Evolutionary conservation across 352 stramenopile species (phyloP), one percentile per base, ranked within the genome.

Genomic region (Phytophthora europaea): DNA sequence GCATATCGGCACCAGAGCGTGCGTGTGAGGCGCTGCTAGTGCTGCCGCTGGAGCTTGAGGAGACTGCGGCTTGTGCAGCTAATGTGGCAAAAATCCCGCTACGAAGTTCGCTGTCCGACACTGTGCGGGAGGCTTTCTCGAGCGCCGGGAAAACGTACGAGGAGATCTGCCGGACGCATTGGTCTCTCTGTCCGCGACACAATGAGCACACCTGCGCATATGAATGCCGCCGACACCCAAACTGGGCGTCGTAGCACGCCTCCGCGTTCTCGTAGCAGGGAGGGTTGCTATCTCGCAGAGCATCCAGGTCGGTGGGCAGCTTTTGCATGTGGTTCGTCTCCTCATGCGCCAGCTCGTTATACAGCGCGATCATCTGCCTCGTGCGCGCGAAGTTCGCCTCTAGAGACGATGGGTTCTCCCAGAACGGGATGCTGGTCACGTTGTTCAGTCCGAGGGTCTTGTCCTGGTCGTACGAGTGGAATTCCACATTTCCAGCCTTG

Each of bases 181-280:
- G 61, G 51, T 65, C 75, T 55, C 63, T 54, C 57, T 79, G 76
- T 18, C 78, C 78, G 6, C 75, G 75, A 63, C 86, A 92, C 20
- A 92, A 74, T 1, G 77, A 80, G 50, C 84, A 94, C 18, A 91
- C 84, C 55, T 92, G 86, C 6, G 80, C 83, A 64, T 90, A 90
- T 52, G 84, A 88, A 60, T 88, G 80, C 33, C 83, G 77, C 43
- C 67, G 51, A 56, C 86, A 94, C 34, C 86, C 86, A 40, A 83
- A 90, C 33, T 71, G 48, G 2, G 84, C 63, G 20, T 90, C 69
- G 57, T 83, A 88, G 67, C 86, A 93, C 7, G 63, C 53, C 54
- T 85, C 76, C 20, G 75, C 75, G 73, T 94, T 92, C 50, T 82
- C 50, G 51, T 90, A 88, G 67, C 87, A 94, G 47, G 80, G 76